phyloP scores from a whole-genome alignment of 2,329 filamentous ascomycete genomes.

The Aspergillus sp. region DNA sequence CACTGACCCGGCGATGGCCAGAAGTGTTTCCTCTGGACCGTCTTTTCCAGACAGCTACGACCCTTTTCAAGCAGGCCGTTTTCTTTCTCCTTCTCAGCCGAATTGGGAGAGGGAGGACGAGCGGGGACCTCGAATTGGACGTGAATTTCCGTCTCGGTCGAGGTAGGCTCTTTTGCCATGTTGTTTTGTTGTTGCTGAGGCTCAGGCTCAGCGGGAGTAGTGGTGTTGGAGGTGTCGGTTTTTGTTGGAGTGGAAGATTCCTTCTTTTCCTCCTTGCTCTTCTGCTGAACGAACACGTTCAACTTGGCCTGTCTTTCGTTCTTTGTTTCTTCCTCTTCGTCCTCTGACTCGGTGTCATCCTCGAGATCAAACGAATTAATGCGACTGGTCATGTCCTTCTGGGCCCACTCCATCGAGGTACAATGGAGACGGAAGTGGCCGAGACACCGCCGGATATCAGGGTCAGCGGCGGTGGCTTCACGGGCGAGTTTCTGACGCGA shows the following conservation, averaged over 20 bases:
- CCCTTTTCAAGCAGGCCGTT: slow-evolving; percentile 21
- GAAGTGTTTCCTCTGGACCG: slow-evolving; percentile 18
- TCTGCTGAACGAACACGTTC: neutral
- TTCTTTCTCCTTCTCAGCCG: slow-evolving; percentile 1
- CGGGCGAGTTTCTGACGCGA: slow-evolving; percentile 31
- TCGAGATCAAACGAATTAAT: slow-evolving; percentile 33
- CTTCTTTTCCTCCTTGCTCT: slow-evolving; percentile 8
- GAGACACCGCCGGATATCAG: slow-evolving; percentile 30
- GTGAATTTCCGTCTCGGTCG: neutral
- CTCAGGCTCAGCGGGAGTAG: neutral
- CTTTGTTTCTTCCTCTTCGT: slow-evolving; percentile 12
- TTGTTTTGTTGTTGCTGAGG: neutral
- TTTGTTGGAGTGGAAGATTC: neutral
- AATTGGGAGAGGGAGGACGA: slow-evolving; percentile 1
- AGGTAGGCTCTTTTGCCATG: neutral
- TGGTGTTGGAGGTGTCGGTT: slow-evolving; percentile 3
- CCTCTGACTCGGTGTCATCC: slow-evolving; percentile 26
- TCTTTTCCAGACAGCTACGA: slow-evolving; percentile 23
- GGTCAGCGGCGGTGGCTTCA: slow-evolving; percentile 30
- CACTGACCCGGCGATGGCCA: slow-evolving; percentile 19
- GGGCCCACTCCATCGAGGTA: slow-evolving; percentile 28
- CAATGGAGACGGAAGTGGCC: slow-evolving; percentile 30
- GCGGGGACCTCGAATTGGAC: slow-evolving; percentile 1
- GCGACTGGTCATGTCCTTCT: slow-evolving; percentile 30
- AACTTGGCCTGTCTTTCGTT: slow-evolving; percentile 4